Conservation (phyloP, 495 filamentous ascomycete genomes). For the Platismatia glauca region DNA sequence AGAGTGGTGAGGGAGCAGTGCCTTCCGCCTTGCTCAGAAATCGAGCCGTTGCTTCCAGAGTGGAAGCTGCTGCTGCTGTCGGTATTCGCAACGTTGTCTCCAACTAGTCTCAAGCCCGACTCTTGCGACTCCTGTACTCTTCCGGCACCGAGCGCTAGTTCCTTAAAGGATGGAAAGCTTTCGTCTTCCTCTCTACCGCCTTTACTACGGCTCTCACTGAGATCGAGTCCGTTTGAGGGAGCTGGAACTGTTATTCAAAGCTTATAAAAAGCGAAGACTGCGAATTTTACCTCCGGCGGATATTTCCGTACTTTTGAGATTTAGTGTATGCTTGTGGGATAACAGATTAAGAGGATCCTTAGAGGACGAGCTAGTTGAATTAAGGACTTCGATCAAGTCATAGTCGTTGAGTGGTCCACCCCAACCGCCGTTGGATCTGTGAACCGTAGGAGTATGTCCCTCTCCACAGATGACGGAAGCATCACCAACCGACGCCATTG, state of each 20-base stretch:
- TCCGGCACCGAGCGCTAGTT: background rate
- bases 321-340: background rate
- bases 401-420: background rate
- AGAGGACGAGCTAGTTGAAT: background rate
- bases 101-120: background rate
- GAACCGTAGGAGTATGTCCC: background rate
- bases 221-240: background rate
- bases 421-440: background rate
- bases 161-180: background rate
- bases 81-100: background rate
- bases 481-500: background rate
- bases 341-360: background rate
- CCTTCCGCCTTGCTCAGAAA: background rate
- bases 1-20: background rate
- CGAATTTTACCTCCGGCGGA: background rate
- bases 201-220: background rate
- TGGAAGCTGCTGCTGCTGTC: background rate
- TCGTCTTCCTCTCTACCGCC: background rate
- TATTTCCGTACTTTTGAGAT: background rate
- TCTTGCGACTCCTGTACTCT: background rate
- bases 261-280: background rate
- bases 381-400: background rate
- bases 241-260: background rate
- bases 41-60: background rate
- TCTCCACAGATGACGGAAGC: background rate